Evolutionary conservation across 345 rosid genomes (phyloP).

Genomic region (Pelargonium nanum): DNA sequence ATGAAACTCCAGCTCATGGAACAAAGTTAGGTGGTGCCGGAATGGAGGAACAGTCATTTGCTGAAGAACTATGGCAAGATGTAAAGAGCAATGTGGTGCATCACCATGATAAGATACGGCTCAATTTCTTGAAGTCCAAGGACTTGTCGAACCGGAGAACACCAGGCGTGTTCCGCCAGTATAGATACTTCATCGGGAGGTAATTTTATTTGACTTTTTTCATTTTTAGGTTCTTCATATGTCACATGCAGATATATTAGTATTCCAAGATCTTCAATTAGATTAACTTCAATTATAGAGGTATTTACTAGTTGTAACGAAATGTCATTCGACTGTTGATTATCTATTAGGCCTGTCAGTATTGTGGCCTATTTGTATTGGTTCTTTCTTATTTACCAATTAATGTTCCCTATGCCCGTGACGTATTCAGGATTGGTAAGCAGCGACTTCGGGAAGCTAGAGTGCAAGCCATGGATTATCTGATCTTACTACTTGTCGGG

Average conservation of each 20-base stretch:
- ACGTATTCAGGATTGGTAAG: conserved; percentile 60
- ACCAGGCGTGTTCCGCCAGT: conserved; percentile 53
- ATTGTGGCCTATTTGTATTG: no score
- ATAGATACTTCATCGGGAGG: conserved; percentile 84
- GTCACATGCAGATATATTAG: no score
- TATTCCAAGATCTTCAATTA: no score
- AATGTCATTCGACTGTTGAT: no score
- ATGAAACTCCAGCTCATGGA: no score
- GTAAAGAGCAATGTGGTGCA: conserved; percentile 47
- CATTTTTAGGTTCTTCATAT: no score
- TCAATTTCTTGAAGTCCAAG: conserved; percentile 47
- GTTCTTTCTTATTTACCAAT: no score
- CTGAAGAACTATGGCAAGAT: conserved; percentile 79
- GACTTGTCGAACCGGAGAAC: conserved; percentile 65
- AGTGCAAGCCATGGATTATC: conserved; percentile 64
- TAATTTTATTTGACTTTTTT: no score
- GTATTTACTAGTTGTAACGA: no score
- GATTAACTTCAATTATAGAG: no score
- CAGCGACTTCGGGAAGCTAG: conserved; percentile 77
- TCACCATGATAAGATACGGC: conserved; percentile 54
- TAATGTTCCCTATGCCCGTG: no score
- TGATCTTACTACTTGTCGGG: conserved; percentile 86
- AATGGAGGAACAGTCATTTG: conserved; percentile 50
- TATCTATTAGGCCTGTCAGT: no score
- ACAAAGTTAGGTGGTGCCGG: conserved; percentile 9